Base-by-base conservation (phyloP, 140 eudicot species). In the Oenanthe javanica region DNA sequence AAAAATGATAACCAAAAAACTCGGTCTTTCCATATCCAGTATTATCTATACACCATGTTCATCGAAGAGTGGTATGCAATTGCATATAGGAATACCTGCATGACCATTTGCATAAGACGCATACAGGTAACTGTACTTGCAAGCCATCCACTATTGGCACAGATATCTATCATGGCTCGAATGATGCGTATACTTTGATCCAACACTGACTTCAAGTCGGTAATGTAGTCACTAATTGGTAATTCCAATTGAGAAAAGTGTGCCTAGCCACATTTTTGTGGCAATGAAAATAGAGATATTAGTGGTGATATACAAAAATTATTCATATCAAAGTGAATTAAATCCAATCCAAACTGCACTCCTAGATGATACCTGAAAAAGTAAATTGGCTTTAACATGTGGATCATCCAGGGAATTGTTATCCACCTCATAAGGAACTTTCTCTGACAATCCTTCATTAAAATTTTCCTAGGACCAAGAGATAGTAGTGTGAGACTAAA, bases 111-210 rank as follows among this genome's bases (percentile, higher is more conserved):
- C 84, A 94, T 81, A 85, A 94, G 96, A 85, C 80, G 96, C 97
- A 94, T 94, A 87, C 98, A 94, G 27, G 98, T 87, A 78, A 94
- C 61, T 67, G 97, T 87, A 85, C 98, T 92, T 50, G 96, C 88
- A 79, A 94, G 96, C 98, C 98, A 94, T 77, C 97, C 98, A 82
- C 98, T 94, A 82, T 94, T 94, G 77, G 98, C 98, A 86, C 98
- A 94, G 43, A 94, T 81, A 77, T 94, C 98, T 85, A 94, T 92
- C 98, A 94, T 94, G 82, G 98, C 98, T 90, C 91, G 98, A 54
- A 94, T 88, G 78, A 94, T 82, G 69, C 98, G 96, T 73, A 94
- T 94, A 83, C 98, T 92, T 84, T 94, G 98, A 88, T 94, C 98
- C 95, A 94, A 82, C 80, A 94, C 98, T 66, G 97, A 92, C 85